Conservation (phyloP, 176 grass and related monocot genomes). For the Oryza punctata region DNA sequence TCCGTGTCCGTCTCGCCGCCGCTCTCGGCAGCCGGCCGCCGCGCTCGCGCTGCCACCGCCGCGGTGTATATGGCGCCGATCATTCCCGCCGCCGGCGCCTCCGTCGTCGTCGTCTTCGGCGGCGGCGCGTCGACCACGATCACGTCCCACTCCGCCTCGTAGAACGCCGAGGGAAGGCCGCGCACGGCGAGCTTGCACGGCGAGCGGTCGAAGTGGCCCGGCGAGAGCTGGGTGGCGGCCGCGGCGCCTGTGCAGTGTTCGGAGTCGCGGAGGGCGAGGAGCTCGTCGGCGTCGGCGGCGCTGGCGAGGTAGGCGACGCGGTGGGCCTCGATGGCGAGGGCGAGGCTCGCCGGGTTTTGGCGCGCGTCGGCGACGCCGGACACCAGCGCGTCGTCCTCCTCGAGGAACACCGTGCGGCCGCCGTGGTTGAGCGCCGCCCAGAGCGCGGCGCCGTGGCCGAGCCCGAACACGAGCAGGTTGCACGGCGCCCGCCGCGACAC, state of each 20-base stretch:
- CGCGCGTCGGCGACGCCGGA: constrained; percentile 10
- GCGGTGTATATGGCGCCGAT: constrained; percentile 65
- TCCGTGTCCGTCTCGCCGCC: constrained; percentile 53
- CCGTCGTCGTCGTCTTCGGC: constrained; percentile 35
- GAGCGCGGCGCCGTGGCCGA: constrained; percentile 57
- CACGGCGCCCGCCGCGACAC: constrained; percentile 60
- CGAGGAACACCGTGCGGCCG: constrained; percentile 74
- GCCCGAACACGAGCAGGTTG: constrained; percentile 69
- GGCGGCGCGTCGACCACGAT: constrained; percentile 60
- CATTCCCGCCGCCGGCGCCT: constrained; percentile 41
- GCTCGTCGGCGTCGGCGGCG: constrained; percentile 37
- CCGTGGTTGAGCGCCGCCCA: constrained; percentile 79
- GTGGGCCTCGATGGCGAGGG: constrained; percentile 41
- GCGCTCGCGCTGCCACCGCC: constrained; percentile 45
- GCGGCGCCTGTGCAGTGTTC: constrained; percentile 25
- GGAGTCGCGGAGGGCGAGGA: constrained; percentile 38
- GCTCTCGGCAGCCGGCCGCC: constrained; percentile 30
- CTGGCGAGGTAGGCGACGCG: constrained; percentile 36
- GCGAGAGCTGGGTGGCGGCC: background rate
- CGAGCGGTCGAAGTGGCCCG: constrained; percentile 37
- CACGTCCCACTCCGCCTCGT: constrained; percentile 76
- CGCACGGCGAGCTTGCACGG: constrained; percentile 57
- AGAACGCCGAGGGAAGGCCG: constrained; percentile 55
- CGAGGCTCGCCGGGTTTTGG: constrained; percentile 25
- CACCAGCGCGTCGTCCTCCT: constrained; percentile 50